These are phyloP conservation scores for Solanum pinnatisectum DNA, from an alignment of 257 asterid species.

Conservation along the genomic window DNA sequence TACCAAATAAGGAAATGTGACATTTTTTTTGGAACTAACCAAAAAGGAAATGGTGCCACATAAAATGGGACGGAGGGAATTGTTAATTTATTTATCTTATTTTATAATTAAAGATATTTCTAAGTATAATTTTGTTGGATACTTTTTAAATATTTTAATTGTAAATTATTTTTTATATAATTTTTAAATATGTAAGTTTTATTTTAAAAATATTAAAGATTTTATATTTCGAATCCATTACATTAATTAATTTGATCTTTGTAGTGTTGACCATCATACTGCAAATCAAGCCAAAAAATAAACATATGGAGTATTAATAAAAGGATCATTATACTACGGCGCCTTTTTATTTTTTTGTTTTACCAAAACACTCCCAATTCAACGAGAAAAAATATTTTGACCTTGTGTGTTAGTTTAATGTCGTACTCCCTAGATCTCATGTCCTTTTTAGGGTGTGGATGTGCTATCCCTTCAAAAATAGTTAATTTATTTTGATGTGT, in stretches of 20 bases:
- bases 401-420: background rate
- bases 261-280: background rate
- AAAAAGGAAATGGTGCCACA: too few species aligned
- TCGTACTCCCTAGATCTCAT: background rate
- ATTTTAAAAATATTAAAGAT: background rate
- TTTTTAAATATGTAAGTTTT: background rate
- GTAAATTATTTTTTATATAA: background rate
- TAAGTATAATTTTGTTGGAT: too few species aligned
- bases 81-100: background rate
- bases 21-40: too few species aligned
- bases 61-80: too few species aligned
- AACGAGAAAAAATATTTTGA: background rate
- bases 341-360: background rate
- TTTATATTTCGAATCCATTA: background rate
- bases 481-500: too few species aligned
- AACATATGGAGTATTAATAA: too few species aligned
- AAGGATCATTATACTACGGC: background rate
- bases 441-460: background rate
- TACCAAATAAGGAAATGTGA: too few species aligned
- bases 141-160: too few species aligned
- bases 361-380: background rate
- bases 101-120: too few species aligned
- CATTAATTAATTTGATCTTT: background rate
- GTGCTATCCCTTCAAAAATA: background rate
- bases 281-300: background rate